Evolutionary conservation across 1,139 yeast genomes (phyloP).

Genomic region (Pichia sp.): DNA sequence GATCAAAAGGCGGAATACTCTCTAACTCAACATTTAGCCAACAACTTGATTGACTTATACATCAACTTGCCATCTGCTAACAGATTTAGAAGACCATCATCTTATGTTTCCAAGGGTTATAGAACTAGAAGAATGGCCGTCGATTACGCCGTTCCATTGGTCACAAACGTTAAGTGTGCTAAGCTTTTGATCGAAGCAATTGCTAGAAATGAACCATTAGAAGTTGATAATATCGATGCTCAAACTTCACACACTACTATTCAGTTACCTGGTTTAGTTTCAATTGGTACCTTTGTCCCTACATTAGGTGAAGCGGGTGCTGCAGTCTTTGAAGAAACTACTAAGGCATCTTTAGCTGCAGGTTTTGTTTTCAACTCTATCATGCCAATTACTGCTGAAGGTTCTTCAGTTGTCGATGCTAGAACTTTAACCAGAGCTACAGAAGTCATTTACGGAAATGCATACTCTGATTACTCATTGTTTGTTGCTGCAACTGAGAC

Average conservation of each 20-base stretch:
- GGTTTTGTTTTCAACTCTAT: constrained; percentile 88
- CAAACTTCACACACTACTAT: constrained; percentile 87
- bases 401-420: constrained; percentile 61
- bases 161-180: constrained; percentile 96
- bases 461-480: constrained; percentile 78
- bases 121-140: constrained; percentile 99
- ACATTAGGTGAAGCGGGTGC: constrained; percentile 48
- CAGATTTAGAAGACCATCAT: constrained; percentile 98
- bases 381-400: constrained; percentile 66
- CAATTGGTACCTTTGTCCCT: constrained; percentile 77
- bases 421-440: constrained; percentile 62
- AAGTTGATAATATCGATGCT: constrained; percentile 75
- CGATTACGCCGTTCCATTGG: constrained; percentile 95
- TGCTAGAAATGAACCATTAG: constrained; percentile 63
- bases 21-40: constrained; percentile 92
- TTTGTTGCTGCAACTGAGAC: constrained; percentile 77
- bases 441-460: constrained; percentile 48
- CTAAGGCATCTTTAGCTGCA: constrained; percentile 70
- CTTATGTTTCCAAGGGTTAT: constrained; percentile 96
- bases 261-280: constrained; percentile 81
- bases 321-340: constrained; percentile 58
- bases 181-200: constrained; percentile 92
- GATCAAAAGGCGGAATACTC: constrained; percentile 91
- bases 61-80: constrained; percentile 95
- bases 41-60: constrained; percentile 92